Evolutionary conservation across 331 rosid genomes (phyloP).

Genomic region (Malus hybrid): DNA sequence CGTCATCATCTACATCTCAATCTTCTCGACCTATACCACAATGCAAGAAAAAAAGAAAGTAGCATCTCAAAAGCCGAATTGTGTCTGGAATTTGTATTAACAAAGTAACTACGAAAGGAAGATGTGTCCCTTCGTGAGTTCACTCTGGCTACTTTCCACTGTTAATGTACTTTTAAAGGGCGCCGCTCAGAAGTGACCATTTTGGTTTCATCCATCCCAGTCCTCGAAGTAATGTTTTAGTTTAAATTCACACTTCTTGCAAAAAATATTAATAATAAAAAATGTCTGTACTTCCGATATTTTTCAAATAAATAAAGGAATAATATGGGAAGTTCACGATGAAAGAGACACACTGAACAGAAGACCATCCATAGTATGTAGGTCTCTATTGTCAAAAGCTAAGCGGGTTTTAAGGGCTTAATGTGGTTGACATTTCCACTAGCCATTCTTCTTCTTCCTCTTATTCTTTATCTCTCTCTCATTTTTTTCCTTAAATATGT

Average conservation of each 20-base stretch:
- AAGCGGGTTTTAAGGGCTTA: slow-evolving; percentile 44
- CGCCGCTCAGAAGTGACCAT: neutral
- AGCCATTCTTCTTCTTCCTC: slow-evolving; percentile 31
- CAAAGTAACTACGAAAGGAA: neutral
- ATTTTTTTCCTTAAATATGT: neutral
- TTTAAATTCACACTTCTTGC: no score
- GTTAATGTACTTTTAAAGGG: neutral
- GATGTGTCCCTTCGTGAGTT: neutral
- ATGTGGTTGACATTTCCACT: slow-evolving; percentile 49
- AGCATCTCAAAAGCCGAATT: neutral
- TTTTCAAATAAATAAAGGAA: slow-evolving; percentile 3
- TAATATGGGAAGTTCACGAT: slow-evolving; percentile 17
- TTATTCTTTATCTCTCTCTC: neutral
- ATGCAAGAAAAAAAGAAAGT: neutral
- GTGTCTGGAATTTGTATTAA: neutral
- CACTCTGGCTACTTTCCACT: neutral
- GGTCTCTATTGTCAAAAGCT: slow-evolving; percentile 44
- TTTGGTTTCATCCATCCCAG: neutral
- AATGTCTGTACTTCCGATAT: neutral
- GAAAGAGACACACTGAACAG: slow-evolving; percentile 33
- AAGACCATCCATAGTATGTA: slow-evolving; percentile 26
- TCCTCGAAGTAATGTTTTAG: neutral
- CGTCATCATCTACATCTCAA: no score
- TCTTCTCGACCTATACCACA: no score
- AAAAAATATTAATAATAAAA: neutral